These are phyloP conservation scores for Zygosaccharomyces gambellarensis DNA, from an alignment of 805 yeast genomes.

Conservation along the genomic window DNA sequence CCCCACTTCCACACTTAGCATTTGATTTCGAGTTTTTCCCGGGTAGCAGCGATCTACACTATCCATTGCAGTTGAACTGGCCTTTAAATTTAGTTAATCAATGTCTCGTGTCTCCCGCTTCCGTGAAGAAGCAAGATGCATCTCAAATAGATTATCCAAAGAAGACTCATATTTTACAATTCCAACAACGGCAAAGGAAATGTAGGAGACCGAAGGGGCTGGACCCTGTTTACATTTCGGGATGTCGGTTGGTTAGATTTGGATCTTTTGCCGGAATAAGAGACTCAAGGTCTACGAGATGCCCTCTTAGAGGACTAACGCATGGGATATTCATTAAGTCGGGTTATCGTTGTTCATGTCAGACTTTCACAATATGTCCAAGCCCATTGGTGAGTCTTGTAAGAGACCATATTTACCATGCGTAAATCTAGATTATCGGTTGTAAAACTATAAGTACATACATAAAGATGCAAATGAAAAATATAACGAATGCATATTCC, in stretches of 20 bases:
- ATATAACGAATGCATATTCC: background rate
- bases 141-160: background rate
- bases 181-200: slow-evolving; percentile 7
- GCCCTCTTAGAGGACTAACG: slow-evolving; percentile 19
- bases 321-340: slow-evolving; percentile 18
- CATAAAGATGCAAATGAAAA: background rate
- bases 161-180: slow-evolving; percentile 11
- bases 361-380: slow-evolving; percentile 13
- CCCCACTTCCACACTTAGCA: background rate
- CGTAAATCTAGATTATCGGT: background rate
- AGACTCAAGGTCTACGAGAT: slow-evolving; percentile 19
- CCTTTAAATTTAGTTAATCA: background rate
- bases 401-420: slow-evolving; percentile 1
- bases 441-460: background rate
- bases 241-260: slow-evolving; percentile 16
- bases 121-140: background rate
- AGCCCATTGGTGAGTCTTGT: slow-evolving; percentile 18
- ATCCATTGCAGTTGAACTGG: background rate
- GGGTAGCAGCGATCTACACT: background rate
- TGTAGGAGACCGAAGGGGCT: slow-evolving; percentile 10
- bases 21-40: background rate
- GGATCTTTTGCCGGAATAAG: slow-evolving; percentile 19
- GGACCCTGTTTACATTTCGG: slow-evolving; percentile 4
- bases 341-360: slow-evolving; percentile 18
- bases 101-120: background rate